Conservation (phyloP, 805 yeast species). For the Starmerella davenportii region DNA sequence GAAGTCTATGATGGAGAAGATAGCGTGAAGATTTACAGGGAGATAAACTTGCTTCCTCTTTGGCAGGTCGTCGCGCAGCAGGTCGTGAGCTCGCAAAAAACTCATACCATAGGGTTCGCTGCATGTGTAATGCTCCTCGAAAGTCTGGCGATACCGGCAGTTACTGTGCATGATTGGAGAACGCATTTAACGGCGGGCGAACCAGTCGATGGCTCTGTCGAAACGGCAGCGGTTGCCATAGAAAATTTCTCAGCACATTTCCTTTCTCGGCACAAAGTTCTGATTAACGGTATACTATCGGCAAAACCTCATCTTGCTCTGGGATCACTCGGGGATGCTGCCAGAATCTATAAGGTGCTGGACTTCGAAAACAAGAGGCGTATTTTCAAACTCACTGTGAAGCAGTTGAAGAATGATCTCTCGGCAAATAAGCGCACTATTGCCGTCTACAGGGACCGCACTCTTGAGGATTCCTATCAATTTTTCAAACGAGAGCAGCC, state of each 20-base stretch:
- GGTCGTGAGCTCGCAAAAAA: slow-evolving; percentile 34
- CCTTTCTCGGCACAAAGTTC: slow-evolving; percentile 40
- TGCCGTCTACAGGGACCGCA: slow-evolving; percentile 69
- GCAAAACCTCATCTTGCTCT: slow-evolving; percentile 83
- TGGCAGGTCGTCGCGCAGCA: slow-evolving; percentile 66
- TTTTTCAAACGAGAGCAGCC: slow-evolving; percentile 48
- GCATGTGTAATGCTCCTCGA: slow-evolving; percentile 74
- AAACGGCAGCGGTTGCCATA: neutral
- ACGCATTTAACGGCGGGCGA: neutral
- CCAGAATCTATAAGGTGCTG: slow-evolving; percentile 69
- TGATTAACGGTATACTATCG: slow-evolving; percentile 79
- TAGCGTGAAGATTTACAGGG: slow-evolving; percentile 26
- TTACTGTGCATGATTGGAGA: slow-evolving; percentile 37
- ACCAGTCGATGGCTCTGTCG: neutral
- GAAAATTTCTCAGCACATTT: slow-evolving; percentile 23
- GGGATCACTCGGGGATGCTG: slow-evolving; percentile 83
- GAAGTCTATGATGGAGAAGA: slow-evolving; percentile 41
- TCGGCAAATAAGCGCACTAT: slow-evolving; percentile 22
- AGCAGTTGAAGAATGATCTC: slow-evolving; percentile 13
- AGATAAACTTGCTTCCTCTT: slow-evolving; percentile 51
- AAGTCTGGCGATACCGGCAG: slow-evolving; percentile 87
- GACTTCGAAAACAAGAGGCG: slow-evolving; percentile 89
- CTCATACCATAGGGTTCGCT: slow-evolving; percentile 50
- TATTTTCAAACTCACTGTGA: slow-evolving; percentile 56
- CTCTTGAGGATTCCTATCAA: slow-evolving; percentile 77